Evolutionary conservation across 2,329 filamentous ascomycete genomes (phyloP), one percentile per base, ranked within the genome.

Genomic region (Botrytis cinerea): DNA sequence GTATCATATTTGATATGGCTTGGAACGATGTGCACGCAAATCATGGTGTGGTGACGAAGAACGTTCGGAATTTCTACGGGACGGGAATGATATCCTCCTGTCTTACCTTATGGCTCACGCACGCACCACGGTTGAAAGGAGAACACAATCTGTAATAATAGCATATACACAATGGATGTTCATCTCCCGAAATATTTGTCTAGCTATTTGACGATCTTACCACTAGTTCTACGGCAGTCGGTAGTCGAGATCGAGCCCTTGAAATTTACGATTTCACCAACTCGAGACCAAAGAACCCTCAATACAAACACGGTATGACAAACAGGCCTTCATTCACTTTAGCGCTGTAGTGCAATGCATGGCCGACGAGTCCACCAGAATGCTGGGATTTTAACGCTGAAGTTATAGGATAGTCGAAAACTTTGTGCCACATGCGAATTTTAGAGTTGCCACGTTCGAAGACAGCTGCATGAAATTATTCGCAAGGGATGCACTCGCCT

Each of bases 371-470:
- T 32, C 66, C 57, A 61, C 61, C 63, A 45, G 25, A 48, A 35
- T 35, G 45, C 64, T 69, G 71, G 66, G 51, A 40, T n/a, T 61
- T 14, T 18, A 28, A 54, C 32, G n/a, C 51, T 20, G 35, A 68
- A 57, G 20, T 43, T 35, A 60, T 43, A 64, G 67, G 60, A 68
- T 38, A 25, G 28, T 51, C 7, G 5, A 63, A 28, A 46, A 62
- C 45, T n/a, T 51, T 38, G 45, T 75, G 74, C 74, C 68, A 73
- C 54, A 68, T 73, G 66, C 72, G 20, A 18, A 68, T 43, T 18
- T 40, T 57, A 43, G 8, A 40, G 73, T 73, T 45, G 72, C 70
- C 71, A 74, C 62, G 28, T 74, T 76, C 72, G 57, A 51, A 75
- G 73, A 68, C 46, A 48, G 51, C 46, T 75, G 73, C 74, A 74